Conservation (phyloP, 495 filamentous ascomycete genomes). For the Penicillium silybi region DNA sequence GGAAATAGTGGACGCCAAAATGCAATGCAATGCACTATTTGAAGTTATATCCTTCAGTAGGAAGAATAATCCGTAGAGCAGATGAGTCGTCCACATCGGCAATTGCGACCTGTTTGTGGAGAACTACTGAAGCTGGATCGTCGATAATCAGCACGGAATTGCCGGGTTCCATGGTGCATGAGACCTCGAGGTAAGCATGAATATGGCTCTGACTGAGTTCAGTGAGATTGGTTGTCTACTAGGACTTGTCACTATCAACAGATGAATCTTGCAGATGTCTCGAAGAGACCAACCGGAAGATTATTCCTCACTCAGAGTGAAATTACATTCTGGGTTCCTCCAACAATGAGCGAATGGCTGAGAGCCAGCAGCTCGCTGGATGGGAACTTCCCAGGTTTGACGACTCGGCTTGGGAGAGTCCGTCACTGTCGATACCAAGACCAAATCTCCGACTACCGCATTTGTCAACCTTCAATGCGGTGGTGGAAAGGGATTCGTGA, state of each 20-base stretch:
- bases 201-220: neutral
- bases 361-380: constrained; percentile 3
- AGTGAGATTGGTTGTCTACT: neutral
- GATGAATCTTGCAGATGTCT: constrained; percentile 18
- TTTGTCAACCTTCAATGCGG: constrained; percentile 18
- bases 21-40: constrained; percentile 12
- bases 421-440: constrained; percentile 13
- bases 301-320: constrained; percentile 18
- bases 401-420: constrained; percentile 9
- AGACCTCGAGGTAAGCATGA: constrained; percentile 2
- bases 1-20: constrained; percentile 25
- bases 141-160: constrained; percentile 17
- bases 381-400: constrained; percentile 16
- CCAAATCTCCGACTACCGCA: constrained; percentile 13
- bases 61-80: too few species aligned
- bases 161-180: constrained; percentile 21
- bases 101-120: neutral
- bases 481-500: constrained; percentile 8
- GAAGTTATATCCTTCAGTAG: neutral
- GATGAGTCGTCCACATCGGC: neutral
- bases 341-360: constrained; percentile 19
- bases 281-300: constrained; percentile 9
- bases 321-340: constrained; percentile 22
- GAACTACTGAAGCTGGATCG: constrained; percentile 7
- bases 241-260: constrained; percentile 12